phyloP scores from a whole-genome alignment of 2,329 filamentous ascomycete genomes.

The Chaetomiaceae sp. region DNA sequence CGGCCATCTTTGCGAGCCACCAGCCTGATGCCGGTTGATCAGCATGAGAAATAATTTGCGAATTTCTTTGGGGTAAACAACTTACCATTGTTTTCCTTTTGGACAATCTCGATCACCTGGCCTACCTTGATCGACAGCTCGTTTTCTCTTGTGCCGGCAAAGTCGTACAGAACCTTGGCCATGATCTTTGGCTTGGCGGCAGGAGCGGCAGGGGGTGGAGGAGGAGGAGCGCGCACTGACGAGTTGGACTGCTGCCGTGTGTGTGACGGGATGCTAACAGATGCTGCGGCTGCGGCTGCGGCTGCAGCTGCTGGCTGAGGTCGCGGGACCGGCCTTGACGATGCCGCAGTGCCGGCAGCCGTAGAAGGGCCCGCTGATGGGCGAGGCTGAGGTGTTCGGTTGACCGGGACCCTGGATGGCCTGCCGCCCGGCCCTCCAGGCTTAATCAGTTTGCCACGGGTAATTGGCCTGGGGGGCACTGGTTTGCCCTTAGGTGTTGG shows the following conservation, averaged over 20 bases:
- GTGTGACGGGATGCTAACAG: slow-evolving; percentile 44
- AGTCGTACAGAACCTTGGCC: slow-evolving; percentile 91
- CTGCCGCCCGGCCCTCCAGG: slow-evolving; percentile 81
- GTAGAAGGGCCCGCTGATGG: slow-evolving; percentile 34
- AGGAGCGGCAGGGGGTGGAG: slow-evolving; percentile 63
- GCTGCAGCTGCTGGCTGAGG: slow-evolving; percentile 27
- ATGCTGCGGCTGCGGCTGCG: slow-evolving; percentile 33
- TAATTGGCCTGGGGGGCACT: slow-evolving; percentile 83
- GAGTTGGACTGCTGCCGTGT: slow-evolving; percentile 52
- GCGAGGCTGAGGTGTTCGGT: slow-evolving; percentile 42
- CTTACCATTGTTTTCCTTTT: slow-evolving; percentile 93
- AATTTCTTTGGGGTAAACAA: slow-evolving; percentile 14
- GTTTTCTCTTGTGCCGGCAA: slow-evolving; percentile 76
- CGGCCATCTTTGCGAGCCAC: slow-evolving; percentile 80
- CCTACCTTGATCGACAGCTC: slow-evolving; percentile 77
- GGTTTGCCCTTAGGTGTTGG: slow-evolving; percentile 86
- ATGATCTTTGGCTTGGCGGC: slow-evolving; percentile 66
- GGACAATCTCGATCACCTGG: slow-evolving; percentile 82
- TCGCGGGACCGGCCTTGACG: slow-evolving; percentile 28
- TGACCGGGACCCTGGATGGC: slow-evolving; percentile 64
- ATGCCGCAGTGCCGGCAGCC: slow-evolving; percentile 25
- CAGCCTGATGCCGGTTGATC: slow-evolving; percentile 61
- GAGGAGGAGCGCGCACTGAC: slow-evolving; percentile 56
- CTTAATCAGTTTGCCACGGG: slow-evolving; percentile 85
- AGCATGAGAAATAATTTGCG: slow-evolving; percentile 20